A percentile compares a stretch with the other conserved stretches of the same genome.
phyloP scores from a whole-genome alignment of 2,329 filamentous ascomycete species.

The Penicillium sp. region DNA sequence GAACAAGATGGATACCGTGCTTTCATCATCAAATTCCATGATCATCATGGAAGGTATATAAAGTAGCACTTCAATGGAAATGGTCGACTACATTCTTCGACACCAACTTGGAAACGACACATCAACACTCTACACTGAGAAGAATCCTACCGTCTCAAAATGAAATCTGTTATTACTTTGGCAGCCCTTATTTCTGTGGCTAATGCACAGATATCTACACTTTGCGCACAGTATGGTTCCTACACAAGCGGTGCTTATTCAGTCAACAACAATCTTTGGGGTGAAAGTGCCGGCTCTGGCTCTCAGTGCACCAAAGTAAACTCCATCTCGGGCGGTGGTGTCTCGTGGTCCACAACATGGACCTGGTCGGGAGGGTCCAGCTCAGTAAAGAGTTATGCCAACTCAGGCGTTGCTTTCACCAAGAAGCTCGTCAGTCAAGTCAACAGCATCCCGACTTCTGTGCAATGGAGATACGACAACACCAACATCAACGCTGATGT shows the following conservation, averaged over 20 bases:
- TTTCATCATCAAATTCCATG: neutral
- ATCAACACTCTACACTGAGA: neutral
- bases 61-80: neutral
- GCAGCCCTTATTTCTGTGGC: neutral
- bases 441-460: constrained; percentile 46
- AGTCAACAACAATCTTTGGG: constrained; percentile 57
- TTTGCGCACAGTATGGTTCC: constrained; percentile 40
- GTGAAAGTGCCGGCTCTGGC: constrained; percentile 38
- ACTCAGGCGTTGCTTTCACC: constrained; percentile 39
- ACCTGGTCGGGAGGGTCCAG: constrained; percentile 43
- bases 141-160: neutral
- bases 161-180: neutral
- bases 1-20: neutral
- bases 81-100: neutral
- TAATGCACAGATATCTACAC: neutral
- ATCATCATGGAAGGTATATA: neutral
- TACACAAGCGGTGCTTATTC: constrained; percentile 44
- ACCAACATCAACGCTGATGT: constrained; percentile 57
- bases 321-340: constrained; percentile 30
- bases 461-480: constrained; percentile 54
- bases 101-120: neutral
- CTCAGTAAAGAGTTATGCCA: constrained; percentile 50
- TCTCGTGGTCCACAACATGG: constrained; percentile 49
- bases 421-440: constrained; percentile 35
- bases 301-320: constrained; percentile 47